Evolutionary conservation across 2,329 filamentous ascomycete genomes (phyloP).

Genomic region (Penicillium olsonii): DNA sequence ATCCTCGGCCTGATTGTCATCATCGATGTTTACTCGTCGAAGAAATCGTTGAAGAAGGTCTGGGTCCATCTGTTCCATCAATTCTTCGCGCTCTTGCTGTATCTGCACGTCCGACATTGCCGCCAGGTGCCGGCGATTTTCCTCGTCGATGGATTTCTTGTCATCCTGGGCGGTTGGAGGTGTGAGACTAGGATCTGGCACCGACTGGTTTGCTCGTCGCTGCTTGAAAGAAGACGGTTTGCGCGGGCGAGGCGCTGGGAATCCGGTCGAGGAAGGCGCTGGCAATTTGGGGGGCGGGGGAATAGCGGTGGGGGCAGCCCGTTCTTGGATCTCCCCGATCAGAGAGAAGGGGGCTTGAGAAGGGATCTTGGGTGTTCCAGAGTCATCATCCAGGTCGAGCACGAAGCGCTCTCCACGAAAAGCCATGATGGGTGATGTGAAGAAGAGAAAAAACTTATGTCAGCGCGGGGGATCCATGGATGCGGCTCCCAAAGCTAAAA

Average conservation of each 20-base stretch:
- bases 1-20: constrained; percentile 41
- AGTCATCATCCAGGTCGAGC: constrained; percentile 58
- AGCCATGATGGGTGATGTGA: constrained; percentile 40
- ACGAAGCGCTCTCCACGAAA: constrained; percentile 63
- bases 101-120: constrained; percentile 83
- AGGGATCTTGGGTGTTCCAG: constrained; percentile 19
- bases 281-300: constrained; percentile 57
- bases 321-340: constrained; percentile 78
- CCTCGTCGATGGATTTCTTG: constrained; percentile 72
- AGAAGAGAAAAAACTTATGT: constrained; percentile 23
- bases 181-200: constrained; percentile 13
- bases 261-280: constrained; percentile 61
- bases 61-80: constrained; percentile 76
- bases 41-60: constrained; percentile 75
- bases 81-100: constrained; percentile 72
- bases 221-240: constrained; percentile 79
- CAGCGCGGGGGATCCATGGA: constrained; percentile 28
- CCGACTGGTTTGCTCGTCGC: constrained; percentile 49
- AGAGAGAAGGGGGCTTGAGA: constrained; percentile 41
- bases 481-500: constrained; percentile 44
- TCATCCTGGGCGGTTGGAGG: constrained; percentile 51
- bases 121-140: constrained; percentile 73
- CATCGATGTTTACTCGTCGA: constrained; percentile 73
- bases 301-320: constrained; percentile 53
- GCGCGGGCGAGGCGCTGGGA: constrained; percentile 85